Evolutionary conservation across 768 basidiomycete genomes (phyloP).

Genomic region (Mycena belliarum): DNA sequence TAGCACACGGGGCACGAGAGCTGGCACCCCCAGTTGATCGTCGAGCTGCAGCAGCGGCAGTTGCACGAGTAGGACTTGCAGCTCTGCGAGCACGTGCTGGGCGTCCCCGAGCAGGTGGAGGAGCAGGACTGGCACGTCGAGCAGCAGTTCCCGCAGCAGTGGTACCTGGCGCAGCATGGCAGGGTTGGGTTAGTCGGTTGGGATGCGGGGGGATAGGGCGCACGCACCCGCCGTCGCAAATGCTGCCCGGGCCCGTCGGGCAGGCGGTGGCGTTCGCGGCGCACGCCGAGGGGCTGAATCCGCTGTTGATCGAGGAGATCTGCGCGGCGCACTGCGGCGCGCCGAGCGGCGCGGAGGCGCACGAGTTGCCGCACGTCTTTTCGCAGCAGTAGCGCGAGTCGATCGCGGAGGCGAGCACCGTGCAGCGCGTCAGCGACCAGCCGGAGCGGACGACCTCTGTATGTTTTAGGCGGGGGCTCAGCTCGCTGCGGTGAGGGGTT

Average conservation of each 20-base stretch:
- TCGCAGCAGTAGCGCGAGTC: slow-evolving; percentile 21
- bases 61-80: slow-evolving; percentile 19
- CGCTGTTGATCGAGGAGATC: slow-evolving; percentile 16
- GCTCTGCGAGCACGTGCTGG: slow-evolving; percentile 3
- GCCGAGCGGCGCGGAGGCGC: slow-evolving; percentile 9
- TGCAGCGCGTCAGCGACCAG: slow-evolving; percentile 24
- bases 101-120: slow-evolving; percentile 3
- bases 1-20: slow-evolving; percentile 22
- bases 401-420: slow-evolving; percentile 15
- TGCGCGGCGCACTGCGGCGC: slow-evolving; percentile 7
- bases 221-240: slow-evolving; percentile 22
- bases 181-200: too few species aligned
- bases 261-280: slow-evolving; percentile 11
- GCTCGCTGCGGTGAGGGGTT: too few species aligned
- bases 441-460: slow-evolving; percentile 23
- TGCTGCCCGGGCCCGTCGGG: slow-evolving; percentile 10
- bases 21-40: slow-evolving; percentile 7
- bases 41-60: slow-evolving; percentile 20
- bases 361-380: slow-evolving; percentile 7
- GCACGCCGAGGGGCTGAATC: slow-evolving; percentile 14
- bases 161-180: slow-evolving; percentile 6
- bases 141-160: slow-evolving; percentile 21
- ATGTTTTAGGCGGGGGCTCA: too few species aligned
- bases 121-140: slow-evolving; percentile 17
- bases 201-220: not conserved